Evolutionary conservation across 176 grass and related monocot species (phyloP), one percentile per base, ranked within the genome.

Genomic region (Tuctoria greenei): DNA sequence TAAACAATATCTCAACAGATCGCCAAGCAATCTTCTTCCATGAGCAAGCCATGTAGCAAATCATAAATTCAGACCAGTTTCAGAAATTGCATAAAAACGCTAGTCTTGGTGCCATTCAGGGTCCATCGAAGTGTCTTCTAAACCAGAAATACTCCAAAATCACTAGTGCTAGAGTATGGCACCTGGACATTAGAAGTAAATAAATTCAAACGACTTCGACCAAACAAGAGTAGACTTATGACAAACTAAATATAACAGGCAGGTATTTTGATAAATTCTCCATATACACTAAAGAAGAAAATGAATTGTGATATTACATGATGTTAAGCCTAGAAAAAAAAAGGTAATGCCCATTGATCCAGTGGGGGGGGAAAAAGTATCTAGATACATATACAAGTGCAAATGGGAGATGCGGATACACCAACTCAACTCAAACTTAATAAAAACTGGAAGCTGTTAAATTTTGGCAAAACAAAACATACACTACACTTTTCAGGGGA

Each of bases 121-220:
- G 76, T 65, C 49, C 50, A 64, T 64, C 27, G 12, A 69, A 55
- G 11, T 47, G 15, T 40, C 47, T 26, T 31, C 40, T 40, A 66
- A 73, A 49, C 35, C 36, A 11, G 21, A 31, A 68, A 83, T 10
- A 35, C 10, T 35, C 47, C 17, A 59, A 16, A 66, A 51, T 58
- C 36, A 42, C 62, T 42, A 10, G 25, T 35, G 55, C 35, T 14
- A 11, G 23, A 8, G 24, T 31, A 8, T 74, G 46, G 52, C 61
- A 17, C 45, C 84, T 72, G 37, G 18, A 81, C 47, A 73, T 1
- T 11, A 45, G 35, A 86, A 56, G 43, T 13, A 14, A 45, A 65
- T 15, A 17, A 23, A 42, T 27, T 55, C 73, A 43, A 56, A 42
- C 7, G 55, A 36, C 5, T 78, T 40, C 47, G 26, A 72, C 14